Evolutionary conservation across 345 rosid species (phyloP).

Genomic region (Sisymbrium altissimum): DNA sequence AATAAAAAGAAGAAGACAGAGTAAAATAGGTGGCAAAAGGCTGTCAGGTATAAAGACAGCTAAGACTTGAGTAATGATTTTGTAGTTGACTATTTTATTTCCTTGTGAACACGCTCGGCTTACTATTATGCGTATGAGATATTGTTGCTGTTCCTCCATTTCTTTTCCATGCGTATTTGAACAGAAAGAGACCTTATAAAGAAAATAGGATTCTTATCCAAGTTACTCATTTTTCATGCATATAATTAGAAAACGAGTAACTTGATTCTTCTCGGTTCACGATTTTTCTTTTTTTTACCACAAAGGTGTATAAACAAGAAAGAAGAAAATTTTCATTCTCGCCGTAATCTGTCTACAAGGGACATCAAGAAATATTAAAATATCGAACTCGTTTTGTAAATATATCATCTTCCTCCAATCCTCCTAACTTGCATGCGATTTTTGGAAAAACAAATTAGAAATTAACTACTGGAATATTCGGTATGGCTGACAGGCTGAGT

Average conservation of each 20-base stretch:
- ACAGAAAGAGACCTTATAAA: too few relatives aligned
- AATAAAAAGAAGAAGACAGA: neutral
- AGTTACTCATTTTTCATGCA: too few relatives aligned
- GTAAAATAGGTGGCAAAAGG: neutral
- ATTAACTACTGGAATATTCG: neutral
- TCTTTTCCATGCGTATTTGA: neutral
- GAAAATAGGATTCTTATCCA: too few relatives aligned
- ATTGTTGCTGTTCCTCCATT: neutral
- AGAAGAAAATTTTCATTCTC: neutral
- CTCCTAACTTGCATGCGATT: neutral
- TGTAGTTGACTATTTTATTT: constrained; percentile 1
- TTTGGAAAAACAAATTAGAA: neutral
- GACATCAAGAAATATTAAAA: neutral
- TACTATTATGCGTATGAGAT: neutral
- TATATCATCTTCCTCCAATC: neutral
- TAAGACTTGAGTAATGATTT: constrained; percentile 5
- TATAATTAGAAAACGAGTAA: neutral
- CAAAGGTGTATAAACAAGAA: neutral
- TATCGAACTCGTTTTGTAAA: neutral
- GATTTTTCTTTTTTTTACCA: neutral
- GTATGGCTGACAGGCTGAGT: neutral
- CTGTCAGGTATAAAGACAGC: constrained; percentile 12
- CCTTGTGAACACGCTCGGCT: neutral
- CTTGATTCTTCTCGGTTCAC: neutral
- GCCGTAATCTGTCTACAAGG: neutral